Evolutionary conservation across 2,329 filamentous ascomycete species (phyloP), one percentile per base, ranked within the genome.

Genomic region (Arthrobotrys iridis): DNA sequence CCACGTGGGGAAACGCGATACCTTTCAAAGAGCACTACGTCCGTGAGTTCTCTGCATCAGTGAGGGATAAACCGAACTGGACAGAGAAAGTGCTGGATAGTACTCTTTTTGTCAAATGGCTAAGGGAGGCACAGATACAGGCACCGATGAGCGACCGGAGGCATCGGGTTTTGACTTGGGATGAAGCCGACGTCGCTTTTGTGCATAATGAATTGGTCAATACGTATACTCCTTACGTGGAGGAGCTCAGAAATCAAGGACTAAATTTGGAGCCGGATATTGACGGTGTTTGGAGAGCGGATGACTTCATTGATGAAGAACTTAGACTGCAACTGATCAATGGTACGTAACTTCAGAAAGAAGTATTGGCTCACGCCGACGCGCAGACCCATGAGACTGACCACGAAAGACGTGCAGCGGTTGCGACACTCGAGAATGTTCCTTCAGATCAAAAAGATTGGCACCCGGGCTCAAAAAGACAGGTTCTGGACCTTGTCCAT

Each of bases 401-500:
- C 13, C 30, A 15, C 3, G 13, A 15, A n/a, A 28, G 4, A 28
- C n/a, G n/a, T 10, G 10, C 18, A 1, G 84, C 83, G 0, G 84
- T 87, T 24, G 79, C 80, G 0, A 79, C 79, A 0, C 82, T 91
- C 0, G 85, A 89, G 71, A 80, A 85, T n/a, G 82, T 86, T 0
- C 84, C 85, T 0, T 84, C 86, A 4, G 62, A 81, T 0, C 57
- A 83, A 35, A 85, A 86, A 75, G 88, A 90, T 80, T 91, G 86
- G 85, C 87, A 90, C 79, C 89, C 88, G 0, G 83, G 85, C 2
- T 88, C 86, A 0, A 82, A 87, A 26, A 81, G 82, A 0, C 85
- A 84, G 71, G 88, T 91, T 0, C 84, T 89, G 0, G 86, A 91
- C 79, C 81, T 91, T 0, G 84, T 91, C 3, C 85, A 91, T 77